A percentile compares a stretch with the other conserved stretches of the same genome.
Evolutionary conservation across 768 basidiomycete species (phyloP).

Genomic region (Xerocomellus amylosporus): DNA sequence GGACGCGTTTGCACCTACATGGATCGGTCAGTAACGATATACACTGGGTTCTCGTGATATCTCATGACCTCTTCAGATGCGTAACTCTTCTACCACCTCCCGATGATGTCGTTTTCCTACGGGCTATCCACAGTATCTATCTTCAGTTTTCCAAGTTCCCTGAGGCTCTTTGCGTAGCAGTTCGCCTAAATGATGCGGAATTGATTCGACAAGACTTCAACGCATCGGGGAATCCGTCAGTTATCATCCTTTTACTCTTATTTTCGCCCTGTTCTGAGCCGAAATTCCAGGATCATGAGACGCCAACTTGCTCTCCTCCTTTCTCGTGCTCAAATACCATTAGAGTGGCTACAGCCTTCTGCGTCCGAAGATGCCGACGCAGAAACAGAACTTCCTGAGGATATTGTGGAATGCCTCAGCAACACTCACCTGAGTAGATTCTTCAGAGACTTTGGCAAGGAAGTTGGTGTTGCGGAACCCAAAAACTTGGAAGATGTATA

Average conservation of each 20-base stretch:
- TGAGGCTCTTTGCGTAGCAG: constrained; percentile 83
- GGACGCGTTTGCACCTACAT: constrained; percentile 93
- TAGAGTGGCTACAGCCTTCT: constrained; percentile 80
- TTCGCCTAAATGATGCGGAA: constrained; percentile 76
- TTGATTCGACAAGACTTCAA: constrained; percentile 87
- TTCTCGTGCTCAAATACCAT: constrained; percentile 85
- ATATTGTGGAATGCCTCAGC: constrained; percentile 81
- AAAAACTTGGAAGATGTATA: constrained; percentile 96
- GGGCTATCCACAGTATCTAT: constrained; percentile 87
- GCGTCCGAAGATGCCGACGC: constrained; percentile 48
- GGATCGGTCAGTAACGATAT: constrained; percentile 62
- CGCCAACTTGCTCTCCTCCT: constrained; percentile 93
- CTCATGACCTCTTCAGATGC: constrained; percentile 47
- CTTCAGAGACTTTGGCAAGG: constrained; percentile 92
- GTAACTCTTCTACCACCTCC: constrained; percentile 89
- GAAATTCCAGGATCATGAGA: constrained; percentile 68
- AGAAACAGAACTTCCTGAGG: constrained; percentile 70
- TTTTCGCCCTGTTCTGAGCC: neutral
- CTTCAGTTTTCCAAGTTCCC: constrained; percentile 84
- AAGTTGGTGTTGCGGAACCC: constrained; percentile 84
- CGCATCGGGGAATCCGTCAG: constrained; percentile 83
- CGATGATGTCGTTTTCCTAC: constrained; percentile 87
- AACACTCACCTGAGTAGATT: constrained; percentile 79
- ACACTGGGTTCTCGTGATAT: neutral
- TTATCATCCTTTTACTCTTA: constrained; percentile 10